phyloP scores from a whole-genome alignment of 768 basidiomycete species.

The Tremella yokohamensis region DNA sequence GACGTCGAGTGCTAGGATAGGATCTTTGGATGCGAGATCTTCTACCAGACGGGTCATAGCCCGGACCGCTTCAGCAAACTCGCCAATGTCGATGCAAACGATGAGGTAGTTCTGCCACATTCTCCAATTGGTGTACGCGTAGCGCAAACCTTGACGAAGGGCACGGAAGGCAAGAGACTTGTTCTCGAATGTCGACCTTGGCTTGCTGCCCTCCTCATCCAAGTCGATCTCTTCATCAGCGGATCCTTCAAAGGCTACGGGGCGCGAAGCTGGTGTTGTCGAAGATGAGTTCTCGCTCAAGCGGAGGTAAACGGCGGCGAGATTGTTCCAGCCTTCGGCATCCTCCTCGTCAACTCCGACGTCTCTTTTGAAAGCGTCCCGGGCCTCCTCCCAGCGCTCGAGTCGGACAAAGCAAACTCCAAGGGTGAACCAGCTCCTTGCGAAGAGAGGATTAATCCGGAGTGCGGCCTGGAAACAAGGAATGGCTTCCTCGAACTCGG shows the following conservation, averaged over 20 bases:
- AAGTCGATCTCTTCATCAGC: too few species aligned
- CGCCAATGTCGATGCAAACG: conserved; percentile 86
- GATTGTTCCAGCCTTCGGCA: conserved; percentile 95
- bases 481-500: conserved; percentile 64
- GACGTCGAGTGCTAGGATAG: conserved; percentile 62
- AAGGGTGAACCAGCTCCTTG: conserved; percentile 94
- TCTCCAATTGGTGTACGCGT: conserved; percentile 85
- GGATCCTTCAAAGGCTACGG: background rate
- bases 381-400: conserved; percentile 79
- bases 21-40: conserved; percentile 54
- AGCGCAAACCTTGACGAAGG: conserved; percentile 80
- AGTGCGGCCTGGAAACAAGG: conserved; percentile 69
- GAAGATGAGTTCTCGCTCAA: conserved; percentile 56
- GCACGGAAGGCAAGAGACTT: conserved; percentile 88
- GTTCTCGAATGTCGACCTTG: conserved; percentile 54
- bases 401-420: conserved; percentile 80
- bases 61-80: conserved; percentile 79
- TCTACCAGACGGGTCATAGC: conserved; percentile 80
- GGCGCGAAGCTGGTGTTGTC: conserved; percentile 2
- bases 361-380: conserved; percentile 76
- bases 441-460: conserved; percentile 78
- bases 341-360: conserved; percentile 93
- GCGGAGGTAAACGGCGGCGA: conserved; percentile 89
- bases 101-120: conserved; percentile 99
- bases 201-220: conserved; percentile 6